Conservation (phyloP, 495 filamentous ascomycete genomes). For the Massariosphaeria phaeospora region DNA sequence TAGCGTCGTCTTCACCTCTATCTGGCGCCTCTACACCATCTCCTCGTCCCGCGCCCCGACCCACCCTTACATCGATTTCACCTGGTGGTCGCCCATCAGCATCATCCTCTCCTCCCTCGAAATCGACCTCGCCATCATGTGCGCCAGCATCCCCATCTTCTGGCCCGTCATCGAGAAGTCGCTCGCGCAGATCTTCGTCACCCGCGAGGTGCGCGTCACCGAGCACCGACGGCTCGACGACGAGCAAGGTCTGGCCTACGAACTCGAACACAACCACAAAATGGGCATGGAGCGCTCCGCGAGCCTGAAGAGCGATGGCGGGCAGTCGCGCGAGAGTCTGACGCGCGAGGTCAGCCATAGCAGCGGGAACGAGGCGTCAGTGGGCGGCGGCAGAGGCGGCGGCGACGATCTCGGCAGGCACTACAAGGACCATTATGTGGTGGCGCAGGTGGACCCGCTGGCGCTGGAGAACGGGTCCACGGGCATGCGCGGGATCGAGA, state of each 20-base stretch:
- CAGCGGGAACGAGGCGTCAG: too few species aligned
- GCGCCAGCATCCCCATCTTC: conserved; percentile 28
- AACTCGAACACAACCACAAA: background rate
- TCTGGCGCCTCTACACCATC: conserved; percentile 26
- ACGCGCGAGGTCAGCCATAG: background rate
- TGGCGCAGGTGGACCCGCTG: conserved; percentile 16
- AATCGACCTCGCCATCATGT: conserved; percentile 24
- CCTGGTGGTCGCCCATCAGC: conserved; percentile 17
- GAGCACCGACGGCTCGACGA: conserved; percentile 9
- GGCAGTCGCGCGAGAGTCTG: conserved; percentile 10
- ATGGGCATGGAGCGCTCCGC: background rate
- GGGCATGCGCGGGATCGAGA: conserved; percentile 3
- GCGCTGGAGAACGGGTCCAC: background rate
- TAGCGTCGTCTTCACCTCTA: conserved; percentile 16
- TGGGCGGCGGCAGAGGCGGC: too few species aligned
- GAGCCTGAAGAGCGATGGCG: conserved; percentile 9
- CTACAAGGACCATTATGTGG: conserved; percentile 22
- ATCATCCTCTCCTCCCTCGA: conserved; percentile 26
- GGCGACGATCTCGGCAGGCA: background rate
- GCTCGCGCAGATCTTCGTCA: conserved; percentile 22
- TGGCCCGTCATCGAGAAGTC: conserved; percentile 25
- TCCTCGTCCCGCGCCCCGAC: conserved; percentile 14
- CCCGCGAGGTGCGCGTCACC: conserved; percentile 20
- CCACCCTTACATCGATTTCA: conserved; percentile 23
- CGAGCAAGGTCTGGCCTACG: conserved; percentile 4